These are phyloP conservation scores for Rhynchospora tenuis DNA, from an alignment of 176 grass and related monocot species.

Conservation along the genomic window DNA sequence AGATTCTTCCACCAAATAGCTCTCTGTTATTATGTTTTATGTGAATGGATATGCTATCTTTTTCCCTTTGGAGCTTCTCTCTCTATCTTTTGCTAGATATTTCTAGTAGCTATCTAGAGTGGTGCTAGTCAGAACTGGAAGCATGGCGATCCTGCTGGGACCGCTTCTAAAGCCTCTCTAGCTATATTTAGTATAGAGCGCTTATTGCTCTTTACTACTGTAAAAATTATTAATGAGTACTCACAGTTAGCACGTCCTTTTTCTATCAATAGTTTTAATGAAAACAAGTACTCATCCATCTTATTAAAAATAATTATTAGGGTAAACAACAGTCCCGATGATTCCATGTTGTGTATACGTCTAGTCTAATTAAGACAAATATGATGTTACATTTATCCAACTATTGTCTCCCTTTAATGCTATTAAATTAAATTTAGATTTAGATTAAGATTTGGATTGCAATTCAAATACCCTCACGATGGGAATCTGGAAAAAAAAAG, in stretches of 20 bases:
- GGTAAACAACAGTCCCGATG: background rate
- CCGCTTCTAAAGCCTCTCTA: background rate
- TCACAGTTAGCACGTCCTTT: background rate
- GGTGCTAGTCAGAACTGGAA: background rate
- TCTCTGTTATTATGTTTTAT: slow-evolving; percentile 8
- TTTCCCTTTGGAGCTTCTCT: slow-evolving; percentile 14
- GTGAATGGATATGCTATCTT: background rate
- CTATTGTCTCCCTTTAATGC: too few relatives aligned
- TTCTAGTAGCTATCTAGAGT: background rate
- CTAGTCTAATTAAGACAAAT: too few relatives aligned
- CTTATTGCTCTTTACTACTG: too few relatives aligned
- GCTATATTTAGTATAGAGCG: too few relatives aligned
- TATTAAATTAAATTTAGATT: too few relatives aligned
- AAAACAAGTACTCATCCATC: background rate
- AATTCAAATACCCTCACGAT: too few relatives aligned
- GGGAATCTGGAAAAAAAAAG: too few relatives aligned
- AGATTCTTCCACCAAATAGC: slow-evolving; percentile 27
- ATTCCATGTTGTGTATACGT: too few relatives aligned
- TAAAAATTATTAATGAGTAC: too few relatives aligned
- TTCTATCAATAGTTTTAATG: background rate
- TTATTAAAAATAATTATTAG: background rate
- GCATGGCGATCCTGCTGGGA: background rate
- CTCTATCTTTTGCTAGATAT: background rate
- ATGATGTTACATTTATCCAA: too few relatives aligned
- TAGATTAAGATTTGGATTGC: too few relatives aligned